These are phyloP conservation scores for Colletotrichum sp. DNA, from an alignment of 2,329 filamentous ascomycete genomes.

Conservation along the genomic window DNA sequence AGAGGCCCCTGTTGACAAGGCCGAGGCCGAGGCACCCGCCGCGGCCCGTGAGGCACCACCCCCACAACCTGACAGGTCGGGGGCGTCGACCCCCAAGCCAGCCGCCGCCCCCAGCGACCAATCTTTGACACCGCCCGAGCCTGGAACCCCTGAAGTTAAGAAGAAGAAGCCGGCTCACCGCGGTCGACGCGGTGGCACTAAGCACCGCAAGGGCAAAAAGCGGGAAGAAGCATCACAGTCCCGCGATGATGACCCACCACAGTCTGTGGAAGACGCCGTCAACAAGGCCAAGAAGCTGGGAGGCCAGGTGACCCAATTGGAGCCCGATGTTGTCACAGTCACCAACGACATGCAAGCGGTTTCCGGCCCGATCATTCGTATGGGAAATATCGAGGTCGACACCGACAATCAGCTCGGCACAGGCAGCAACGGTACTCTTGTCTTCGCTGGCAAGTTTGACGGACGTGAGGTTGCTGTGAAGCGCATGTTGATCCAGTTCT, in stretches of 20 bases:
- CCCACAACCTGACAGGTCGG: not conserved
- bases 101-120: not conserved
- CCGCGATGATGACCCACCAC: slow-evolving; percentile 49
- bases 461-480: slow-evolving; percentile 94
- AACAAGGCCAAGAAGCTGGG: slow-evolving; percentile 64
- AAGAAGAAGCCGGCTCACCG: slow-evolving; percentile 74
- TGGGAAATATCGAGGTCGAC: slow-evolving; percentile 69
- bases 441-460: slow-evolving; percentile 94
- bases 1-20: not conserved
- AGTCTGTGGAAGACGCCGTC: slow-evolving; percentile 66
- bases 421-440: slow-evolving; percentile 95
- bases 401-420: slow-evolving; percentile 70
- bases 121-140: not conserved
- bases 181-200: slow-evolving; percentile 73
- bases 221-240: slow-evolving; percentile 57
- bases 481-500: slow-evolving; percentile 94
- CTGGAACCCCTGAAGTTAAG: slow-evolving; percentile 56
- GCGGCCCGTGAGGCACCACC: not conserved
- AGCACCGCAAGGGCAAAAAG: slow-evolving; percentile 64
- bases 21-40: not conserved
- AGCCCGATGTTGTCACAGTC: slow-evolving; percentile 67
- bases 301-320: slow-evolving; percentile 51
- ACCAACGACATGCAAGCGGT: slow-evolving; percentile 64
- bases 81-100: not conserved
- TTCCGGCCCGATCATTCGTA: slow-evolving; percentile 62